These are phyloP conservation scores for Platanus orientalis DNA, from an alignment of 164 flowering plant species.

Conservation along the genomic window DNA sequence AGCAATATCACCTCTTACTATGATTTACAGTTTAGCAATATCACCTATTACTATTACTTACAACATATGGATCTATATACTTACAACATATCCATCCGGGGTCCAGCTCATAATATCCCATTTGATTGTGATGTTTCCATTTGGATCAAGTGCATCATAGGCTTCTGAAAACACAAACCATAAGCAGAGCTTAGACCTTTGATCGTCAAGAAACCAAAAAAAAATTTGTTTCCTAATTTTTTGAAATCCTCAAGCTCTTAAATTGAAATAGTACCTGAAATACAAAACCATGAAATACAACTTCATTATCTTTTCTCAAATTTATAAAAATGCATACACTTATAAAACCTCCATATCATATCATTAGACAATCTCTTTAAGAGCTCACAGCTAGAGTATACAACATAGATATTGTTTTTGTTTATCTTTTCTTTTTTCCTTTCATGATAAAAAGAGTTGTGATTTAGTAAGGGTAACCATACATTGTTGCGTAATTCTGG, in stretches of 20 bases:
- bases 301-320: no score
- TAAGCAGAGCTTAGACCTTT: background rate
- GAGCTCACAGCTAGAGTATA: no score
- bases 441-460: background rate
- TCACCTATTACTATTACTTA: no score
- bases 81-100: conserved; percentile 82
- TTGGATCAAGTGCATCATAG: conserved; percentile 71
- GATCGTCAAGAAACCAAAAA: background rate
- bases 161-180: conserved; percentile 45
- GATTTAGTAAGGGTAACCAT: background rate
- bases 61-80: conserved; percentile 13
- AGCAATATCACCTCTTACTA: no score
- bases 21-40: no score
- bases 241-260: background rate
- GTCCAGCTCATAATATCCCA: conserved; percentile 77
- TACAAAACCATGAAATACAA: no score
- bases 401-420: no score
- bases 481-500: background rate
- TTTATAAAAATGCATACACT: no score
- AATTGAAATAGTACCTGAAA: no score
- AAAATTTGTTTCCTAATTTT: background rate
- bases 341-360: no score
- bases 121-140: conserved; percentile 72
- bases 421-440: no score
- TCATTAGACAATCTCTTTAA: no score